phyloP scores from a whole-genome alignment of 2,329 filamentous ascomycete species.

The Lasiodiplodia gonubiensis region DNA sequence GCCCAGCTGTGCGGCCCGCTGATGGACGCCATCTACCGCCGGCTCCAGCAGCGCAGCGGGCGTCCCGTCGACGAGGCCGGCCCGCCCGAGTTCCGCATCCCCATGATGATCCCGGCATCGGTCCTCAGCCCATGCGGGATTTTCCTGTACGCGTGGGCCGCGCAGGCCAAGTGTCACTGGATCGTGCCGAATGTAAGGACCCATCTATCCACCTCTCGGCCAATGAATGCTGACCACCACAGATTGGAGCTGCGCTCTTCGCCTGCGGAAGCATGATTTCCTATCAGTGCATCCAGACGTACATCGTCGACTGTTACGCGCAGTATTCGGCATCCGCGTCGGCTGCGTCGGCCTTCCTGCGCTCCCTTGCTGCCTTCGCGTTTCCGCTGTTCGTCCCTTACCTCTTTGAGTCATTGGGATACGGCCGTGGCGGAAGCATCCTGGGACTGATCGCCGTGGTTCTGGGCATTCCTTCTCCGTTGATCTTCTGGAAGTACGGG shows the following conservation, averaged over 20 bases:
- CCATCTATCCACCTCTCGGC: not conserved
- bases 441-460: slow-evolving; percentile 53
- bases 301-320: slow-evolving; percentile 60
- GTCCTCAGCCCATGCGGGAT: slow-evolving; percentile 59
- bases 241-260: slow-evolving; percentile 58
- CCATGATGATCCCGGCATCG: slow-evolving; percentile 60
- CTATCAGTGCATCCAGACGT: slow-evolving; percentile 58
- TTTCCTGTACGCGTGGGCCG: slow-evolving; percentile 65
- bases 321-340: slow-evolving; percentile 57
- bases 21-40: slow-evolving; percentile 58
- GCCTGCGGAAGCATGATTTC: slow-evolving; percentile 54
- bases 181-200: slow-evolving; percentile 54
- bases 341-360: slow-evolving; percentile 55
- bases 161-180: slow-evolving; percentile 58
- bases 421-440: slow-evolving; percentile 56
- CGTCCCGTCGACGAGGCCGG: slow-evolving; percentile 28
- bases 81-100: slow-evolving; percentile 56
- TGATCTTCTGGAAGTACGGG: slow-evolving; percentile 57
- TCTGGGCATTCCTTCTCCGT: slow-evolving; percentile 55
- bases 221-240: not conserved
- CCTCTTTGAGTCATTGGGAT: slow-evolving; percentile 52
- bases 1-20: slow-evolving; percentile 52
- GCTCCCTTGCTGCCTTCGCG: slow-evolving; percentile 53
- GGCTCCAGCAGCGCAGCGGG: slow-evolving; percentile 53
- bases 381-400: slow-evolving; percentile 54